Conservation (phyloP, 169 alveolate species). For the Toxoplasma gondii region DNA sequence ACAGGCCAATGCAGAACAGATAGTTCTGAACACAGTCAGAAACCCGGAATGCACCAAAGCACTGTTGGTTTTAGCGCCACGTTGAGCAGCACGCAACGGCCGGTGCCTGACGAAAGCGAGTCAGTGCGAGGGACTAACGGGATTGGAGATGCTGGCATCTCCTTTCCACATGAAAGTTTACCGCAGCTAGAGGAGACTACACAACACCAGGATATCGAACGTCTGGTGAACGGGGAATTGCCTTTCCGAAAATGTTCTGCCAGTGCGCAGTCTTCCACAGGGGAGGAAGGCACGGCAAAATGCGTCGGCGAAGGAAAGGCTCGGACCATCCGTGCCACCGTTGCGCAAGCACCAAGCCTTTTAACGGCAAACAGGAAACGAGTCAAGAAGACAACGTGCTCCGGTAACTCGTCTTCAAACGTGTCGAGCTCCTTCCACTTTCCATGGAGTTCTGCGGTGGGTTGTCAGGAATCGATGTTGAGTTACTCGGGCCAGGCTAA, state of each 20-base stretch:
- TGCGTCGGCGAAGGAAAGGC: not conserved
- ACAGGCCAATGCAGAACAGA: too few relatives aligned
- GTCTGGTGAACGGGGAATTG: too few relatives aligned
- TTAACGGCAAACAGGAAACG: conserved; percentile 14
- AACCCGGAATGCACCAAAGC: too few relatives aligned
- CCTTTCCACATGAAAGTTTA: too few relatives aligned
- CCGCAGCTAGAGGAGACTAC: too few relatives aligned
- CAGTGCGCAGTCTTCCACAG: not conserved
- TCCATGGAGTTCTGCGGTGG: not conserved
- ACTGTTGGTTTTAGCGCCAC: too few relatives aligned
- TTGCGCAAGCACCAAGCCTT: not conserved
- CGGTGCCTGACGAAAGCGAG: too few relatives aligned
- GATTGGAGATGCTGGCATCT: too few relatives aligned
- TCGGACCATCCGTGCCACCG: not conserved
- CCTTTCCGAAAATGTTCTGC: not conserved
- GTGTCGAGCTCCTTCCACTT: not conserved
- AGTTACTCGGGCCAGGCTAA: not conserved
- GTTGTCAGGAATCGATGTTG: not conserved
- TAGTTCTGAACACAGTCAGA: too few relatives aligned
- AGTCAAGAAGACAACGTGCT: not conserved
- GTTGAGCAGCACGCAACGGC: too few relatives aligned
- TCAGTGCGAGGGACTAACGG: too few relatives aligned
- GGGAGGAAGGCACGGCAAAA: not conserved
- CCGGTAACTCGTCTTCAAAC: not conserved
- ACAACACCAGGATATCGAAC: too few relatives aligned